Evolutionary conservation across 2,329 filamentous ascomycete genomes (phyloP), one percentile per base, ranked within the genome.

Genomic region (Colletotrichum neosansevieriae): DNA sequence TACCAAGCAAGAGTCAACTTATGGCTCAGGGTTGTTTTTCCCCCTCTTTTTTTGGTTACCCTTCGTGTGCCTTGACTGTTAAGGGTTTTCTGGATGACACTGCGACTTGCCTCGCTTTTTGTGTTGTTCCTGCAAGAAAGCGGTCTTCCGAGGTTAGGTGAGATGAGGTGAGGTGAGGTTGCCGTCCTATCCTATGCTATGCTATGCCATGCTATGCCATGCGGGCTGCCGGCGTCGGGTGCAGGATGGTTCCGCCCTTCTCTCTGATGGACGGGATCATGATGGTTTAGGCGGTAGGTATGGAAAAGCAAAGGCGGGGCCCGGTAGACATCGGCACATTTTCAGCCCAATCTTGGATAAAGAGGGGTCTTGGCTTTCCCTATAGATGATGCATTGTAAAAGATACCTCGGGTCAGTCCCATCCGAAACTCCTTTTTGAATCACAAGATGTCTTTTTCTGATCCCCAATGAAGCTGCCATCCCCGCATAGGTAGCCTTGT

Each of bases 31-130:
- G 3, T 29, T 29, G 7, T 7, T 7, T 29, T 29, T 29, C 9
- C 6, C 29, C 29, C 6, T 7, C 6, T 21, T 47, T n/a, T 9
- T 38, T 15, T 38, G 36, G 36, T 34, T n/a, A 32, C 49, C 29
- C 29, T 32, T 38, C 21, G n/a, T 29, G 29, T 29, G 51, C 51
- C 29, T 40, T 36, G 17, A 54, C 17, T 6, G 32, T 36, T 19
- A 17, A 24, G 17, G 51, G n/a, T 38, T 54, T 32, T 40, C 12
- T 38, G 36, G 34, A 36, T 54, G 51, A 54, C 51, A 54, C 51
- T 54, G 51, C 51, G 34, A 54, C 32, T 54, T 40, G 49, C 34
- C 49, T 51, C 49, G 49, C 29, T 34, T 38, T 29, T 13, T 19
- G 13, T 17, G 29, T 34, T 29, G 7, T 29, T 29, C 29, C 51